These are phyloP conservation scores for Tulasnella sp. DNA, from an alignment of 768 basidiomycete genomes.

Conservation along the genomic window DNA sequence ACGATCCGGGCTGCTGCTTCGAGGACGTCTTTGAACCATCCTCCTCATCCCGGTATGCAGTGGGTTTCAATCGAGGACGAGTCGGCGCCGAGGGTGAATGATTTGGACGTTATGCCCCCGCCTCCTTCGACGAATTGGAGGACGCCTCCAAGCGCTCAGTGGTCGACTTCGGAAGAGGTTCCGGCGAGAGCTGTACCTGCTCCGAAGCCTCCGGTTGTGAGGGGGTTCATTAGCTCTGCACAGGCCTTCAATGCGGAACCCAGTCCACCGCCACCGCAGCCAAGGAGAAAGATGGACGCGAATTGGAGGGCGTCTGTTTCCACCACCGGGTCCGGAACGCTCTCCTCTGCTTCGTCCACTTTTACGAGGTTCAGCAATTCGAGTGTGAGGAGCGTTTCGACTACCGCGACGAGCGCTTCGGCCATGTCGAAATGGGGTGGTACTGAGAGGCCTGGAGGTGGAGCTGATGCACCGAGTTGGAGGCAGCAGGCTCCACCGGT, in stretches of 20 bases:
- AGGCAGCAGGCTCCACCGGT: not conserved
- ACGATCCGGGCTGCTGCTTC: not conserved
- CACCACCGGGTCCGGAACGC: not conserved
- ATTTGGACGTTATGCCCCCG: not conserved
- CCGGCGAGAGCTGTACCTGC: not conserved
- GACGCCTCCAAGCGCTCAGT: not conserved
- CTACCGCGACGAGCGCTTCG: slow-evolving; percentile 73
- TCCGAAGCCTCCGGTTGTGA: not conserved
- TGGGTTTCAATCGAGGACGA: slow-evolving; percentile 9
- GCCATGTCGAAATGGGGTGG: slow-evolving; percentile 32
- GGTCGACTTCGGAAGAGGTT: not conserved
- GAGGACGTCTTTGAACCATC: not conserved
- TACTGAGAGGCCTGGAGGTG: slow-evolving; percentile 13
- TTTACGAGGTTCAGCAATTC: slow-evolving; percentile 77
- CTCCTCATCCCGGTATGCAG: not conserved
- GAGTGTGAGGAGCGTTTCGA: slow-evolving; percentile 64
- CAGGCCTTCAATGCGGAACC: not conserved
- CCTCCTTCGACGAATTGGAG: not conserved
- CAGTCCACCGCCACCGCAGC: not conserved
- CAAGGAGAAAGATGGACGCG: not conserved
- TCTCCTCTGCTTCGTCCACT: slow-evolving; percentile 14
- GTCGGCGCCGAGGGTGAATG: not conserved
- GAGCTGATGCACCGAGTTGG: slow-evolving; percentile 1
- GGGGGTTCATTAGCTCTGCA: not conserved
- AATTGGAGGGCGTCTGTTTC: slow-evolving; percentile 3